Evolutionary conservation across 306 rosid genomes (phyloP).

Genomic region (Rosa multiflora): DNA sequence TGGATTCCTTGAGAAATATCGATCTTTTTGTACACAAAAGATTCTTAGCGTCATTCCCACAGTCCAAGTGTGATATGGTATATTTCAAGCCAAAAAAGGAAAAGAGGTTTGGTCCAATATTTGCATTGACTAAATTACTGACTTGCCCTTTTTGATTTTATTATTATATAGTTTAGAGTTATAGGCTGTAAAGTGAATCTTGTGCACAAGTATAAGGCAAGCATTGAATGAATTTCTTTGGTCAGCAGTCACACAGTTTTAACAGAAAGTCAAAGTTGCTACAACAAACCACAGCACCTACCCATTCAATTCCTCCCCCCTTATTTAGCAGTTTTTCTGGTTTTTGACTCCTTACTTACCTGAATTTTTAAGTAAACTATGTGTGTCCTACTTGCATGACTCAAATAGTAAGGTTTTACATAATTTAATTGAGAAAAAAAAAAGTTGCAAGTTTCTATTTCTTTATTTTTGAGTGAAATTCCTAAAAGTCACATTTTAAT

Average conservation of each 20-base stretch:
- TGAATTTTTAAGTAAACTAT: neutral
- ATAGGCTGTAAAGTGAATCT: neutral
- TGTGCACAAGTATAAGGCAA: neutral
- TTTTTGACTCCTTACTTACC: neutral
- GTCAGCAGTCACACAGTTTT: neutral
- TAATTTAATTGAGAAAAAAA: neutral
- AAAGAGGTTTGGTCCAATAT: too few relatives aligned
- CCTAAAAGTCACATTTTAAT: too few relatives aligned
- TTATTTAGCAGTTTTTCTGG: neutral
- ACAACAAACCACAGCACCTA: neutral
- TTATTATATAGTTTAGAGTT: neutral
- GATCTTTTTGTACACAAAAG: neutral
- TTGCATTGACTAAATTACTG: neutral
- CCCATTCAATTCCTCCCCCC: neutral
- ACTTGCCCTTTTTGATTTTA: neutral
- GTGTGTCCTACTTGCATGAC: neutral
- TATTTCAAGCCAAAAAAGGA: too few relatives aligned
- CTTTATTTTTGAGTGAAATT: too few relatives aligned
- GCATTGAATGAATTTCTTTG: neutral
- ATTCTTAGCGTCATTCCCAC: neutral
- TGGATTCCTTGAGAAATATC: neutral
- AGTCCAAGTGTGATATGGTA: neutral
- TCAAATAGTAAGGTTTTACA: too few relatives aligned
- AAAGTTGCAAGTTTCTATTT: too few relatives aligned
- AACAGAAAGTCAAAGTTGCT: neutral